Percentiles rank a stretch among this genome's conserved stretches.
phyloP scores from a whole-genome alignment of 768 basidiomycete species.

The Rhizopogon vulgaris region DNA sequence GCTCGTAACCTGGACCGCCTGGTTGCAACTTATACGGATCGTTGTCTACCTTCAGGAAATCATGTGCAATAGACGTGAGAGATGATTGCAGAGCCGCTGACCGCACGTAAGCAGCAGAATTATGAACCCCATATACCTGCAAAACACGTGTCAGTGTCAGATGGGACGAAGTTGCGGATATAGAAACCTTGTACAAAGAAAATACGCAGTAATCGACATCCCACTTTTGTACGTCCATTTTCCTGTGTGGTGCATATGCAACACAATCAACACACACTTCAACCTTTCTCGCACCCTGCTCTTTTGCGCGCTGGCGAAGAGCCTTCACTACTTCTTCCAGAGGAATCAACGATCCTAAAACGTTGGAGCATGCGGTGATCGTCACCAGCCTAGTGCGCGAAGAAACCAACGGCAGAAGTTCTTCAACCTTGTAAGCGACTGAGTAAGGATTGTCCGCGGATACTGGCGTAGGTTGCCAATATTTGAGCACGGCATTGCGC shows the following conservation, averaged over 20 bases:
- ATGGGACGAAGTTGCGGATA: neutral
- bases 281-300: slow-evolving; percentile 50
- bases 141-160: neutral
- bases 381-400: slow-evolving; percentile 66
- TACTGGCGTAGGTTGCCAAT: slow-evolving; percentile 49
- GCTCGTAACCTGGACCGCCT: slow-evolving; percentile 72
- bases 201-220: slow-evolving; percentile 71
- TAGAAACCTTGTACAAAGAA: slow-evolving; percentile 66
- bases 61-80: slow-evolving; percentile 56
- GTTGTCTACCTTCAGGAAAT: slow-evolving; percentile 50
- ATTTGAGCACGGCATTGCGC: slow-evolving; percentile 45
- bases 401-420: slow-evolving; percentile 57
- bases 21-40: slow-evolving; percentile 61
- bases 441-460: slow-evolving; percentile 62
- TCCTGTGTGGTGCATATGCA: slow-evolving; percentile 69
- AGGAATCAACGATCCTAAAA: slow-evolving; percentile 61
- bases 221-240: slow-evolving; percentile 70
- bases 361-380: slow-evolving; percentile 70
- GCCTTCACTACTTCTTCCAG: slow-evolving; percentile 51
- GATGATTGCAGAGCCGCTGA: slow-evolving; percentile 40
- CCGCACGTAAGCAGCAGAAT: slow-evolving; percentile 60
- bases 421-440: slow-evolving; percentile 43
- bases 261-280: slow-evolving; percentile 74
- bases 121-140: slow-evolving; percentile 73
- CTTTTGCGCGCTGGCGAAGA: slow-evolving; percentile 42